Conservation (phyloP, 371 early-diverging fungal species). For the Entomophthora muscae region DNA sequence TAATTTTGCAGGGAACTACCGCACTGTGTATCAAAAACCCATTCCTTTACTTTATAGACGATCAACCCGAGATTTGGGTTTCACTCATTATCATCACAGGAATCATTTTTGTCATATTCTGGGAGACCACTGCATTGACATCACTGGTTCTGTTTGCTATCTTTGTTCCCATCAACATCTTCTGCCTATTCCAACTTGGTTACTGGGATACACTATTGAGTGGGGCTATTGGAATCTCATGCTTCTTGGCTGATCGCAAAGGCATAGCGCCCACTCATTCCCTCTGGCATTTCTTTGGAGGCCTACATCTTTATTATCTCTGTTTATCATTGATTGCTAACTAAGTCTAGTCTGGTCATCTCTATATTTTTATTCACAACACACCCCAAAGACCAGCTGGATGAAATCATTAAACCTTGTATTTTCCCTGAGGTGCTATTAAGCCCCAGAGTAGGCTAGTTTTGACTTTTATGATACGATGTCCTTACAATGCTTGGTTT, state of each 20-base stretch:
- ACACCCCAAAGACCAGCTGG: too few species aligned
- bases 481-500: too few species aligned
- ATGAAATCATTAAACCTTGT: too few species aligned
- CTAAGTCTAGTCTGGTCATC: too few species aligned
- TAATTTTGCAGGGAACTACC: not conserved
- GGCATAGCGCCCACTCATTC: slow-evolving; percentile 7
- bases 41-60: not conserved
- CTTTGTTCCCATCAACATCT: not conserved
- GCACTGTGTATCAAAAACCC: not conserved
- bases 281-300: slow-evolving; percentile 10
- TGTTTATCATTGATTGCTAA: not conserved
- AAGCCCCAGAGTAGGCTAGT: too few species aligned
- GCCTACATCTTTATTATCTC: slow-evolving; percentile 7
- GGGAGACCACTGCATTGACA: slow-evolving; percentile 9
- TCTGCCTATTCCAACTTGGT: not conserved
- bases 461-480: too few species aligned
- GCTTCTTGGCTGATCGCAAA: slow-evolving; percentile 8
- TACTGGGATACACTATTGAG: not conserved
- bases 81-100: not conserved
- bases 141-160: slow-evolving; percentile 3
- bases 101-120: slow-evolving; percentile 1
- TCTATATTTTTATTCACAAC: too few species aligned
- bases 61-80: not conserved
- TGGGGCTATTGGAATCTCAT: slow-evolving; percentile 2
- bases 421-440: too few species aligned